phyloP scores from a whole-genome alignment of 495 filamentous ascomycete species.

The Xylaria palmicola region DNA sequence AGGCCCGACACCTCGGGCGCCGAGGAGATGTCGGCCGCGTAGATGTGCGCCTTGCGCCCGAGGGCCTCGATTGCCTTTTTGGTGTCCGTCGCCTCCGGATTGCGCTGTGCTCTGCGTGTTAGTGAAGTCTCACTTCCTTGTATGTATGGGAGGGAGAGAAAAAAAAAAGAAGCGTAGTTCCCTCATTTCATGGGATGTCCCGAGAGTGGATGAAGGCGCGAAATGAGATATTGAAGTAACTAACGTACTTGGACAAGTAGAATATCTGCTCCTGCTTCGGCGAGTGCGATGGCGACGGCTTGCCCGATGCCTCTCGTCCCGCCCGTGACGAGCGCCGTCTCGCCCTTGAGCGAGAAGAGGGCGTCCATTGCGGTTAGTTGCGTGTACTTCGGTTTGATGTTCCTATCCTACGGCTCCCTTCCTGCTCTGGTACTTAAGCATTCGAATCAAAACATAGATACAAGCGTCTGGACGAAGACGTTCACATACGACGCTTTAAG shows the following conservation, averaged over 20 bases:
- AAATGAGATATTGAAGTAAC: not conserved
- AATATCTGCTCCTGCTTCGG: constrained; percentile 82
- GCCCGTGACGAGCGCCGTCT: constrained; percentile 84
- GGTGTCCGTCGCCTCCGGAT: constrained; percentile 62
- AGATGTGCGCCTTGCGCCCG: constrained; percentile 67
- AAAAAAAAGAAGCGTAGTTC: no score
- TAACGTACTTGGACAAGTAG: constrained; percentile 62
- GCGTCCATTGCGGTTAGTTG: constrained; percentile 16
- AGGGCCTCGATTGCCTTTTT: constrained; percentile 59
- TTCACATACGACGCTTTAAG: no score
- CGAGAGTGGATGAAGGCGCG: not conserved
- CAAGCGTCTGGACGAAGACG: no score
- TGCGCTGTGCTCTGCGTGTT: constrained; percentile 14
- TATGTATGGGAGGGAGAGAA: no score
- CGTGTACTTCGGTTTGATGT: not conserved
- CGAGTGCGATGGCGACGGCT: constrained; percentile 75
- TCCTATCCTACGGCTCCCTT: not conserved
- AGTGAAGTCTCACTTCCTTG: no score
- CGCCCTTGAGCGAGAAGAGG: constrained; percentile 58
- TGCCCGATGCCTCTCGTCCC: constrained; percentile 87
- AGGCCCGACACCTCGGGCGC: constrained; percentile 58
- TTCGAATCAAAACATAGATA: not conserved
- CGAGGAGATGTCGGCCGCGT: constrained; percentile 71
- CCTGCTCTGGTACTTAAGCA: no score
- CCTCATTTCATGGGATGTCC: no score